Evolutionary conservation across 768 basidiomycete species (phyloP), one percentile per base, ranked within the genome.

Genomic region (Rhodosporidiobolus sp.): DNA sequence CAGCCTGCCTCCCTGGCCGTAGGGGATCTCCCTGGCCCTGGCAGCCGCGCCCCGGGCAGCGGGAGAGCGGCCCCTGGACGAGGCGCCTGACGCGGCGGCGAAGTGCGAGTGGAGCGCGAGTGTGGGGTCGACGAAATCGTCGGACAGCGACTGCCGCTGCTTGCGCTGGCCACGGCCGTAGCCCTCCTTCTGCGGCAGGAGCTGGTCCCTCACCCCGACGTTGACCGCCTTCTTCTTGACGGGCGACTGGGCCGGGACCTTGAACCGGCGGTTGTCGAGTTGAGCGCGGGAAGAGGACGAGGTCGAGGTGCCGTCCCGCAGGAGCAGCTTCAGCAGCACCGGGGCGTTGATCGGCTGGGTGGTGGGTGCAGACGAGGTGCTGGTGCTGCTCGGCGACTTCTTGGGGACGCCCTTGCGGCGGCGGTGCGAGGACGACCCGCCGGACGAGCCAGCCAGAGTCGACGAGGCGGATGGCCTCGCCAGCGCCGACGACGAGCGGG

Each of bases 221-320:
- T 34, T 20, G n/a, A 28, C 63, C 24, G 7, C 56, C 9, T 7
- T 20, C 35, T 50, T 57, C 57, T 66, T 66, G 19, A 22, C n/a
- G 26, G 4, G 14, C 46, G 38, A 22, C 53, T 59, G 19, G 30
- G 56, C 28, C 3, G 26, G 24, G 2, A n/a, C 32, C 32, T 35
- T 24, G 63, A n/a, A 24, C 28, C 52, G 64, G 24, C 2, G 16
- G 59, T 71, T 63, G 57, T 65, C 70, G 63, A 69, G 60, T 9
- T n/a, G n/a, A n/a, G n/a, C n/a, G n/a, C n/a, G n/a, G n/a, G n/a
- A n/a, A n/a, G 53, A 19, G 12, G 65, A 26, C 1, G 32, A 5
- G 14, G 65, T 26, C 26, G 28, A 50, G 43, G n/a, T 20, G n/a
- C 17, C 38, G 20, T 55, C 53, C 1, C 46, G 34, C 16, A 61